Percentiles rank a stretch among this genome's conserved stretches.
Conservation (phyloP, 768 basidiomycete species). For the Cystobasidium ongulense region DNA sequence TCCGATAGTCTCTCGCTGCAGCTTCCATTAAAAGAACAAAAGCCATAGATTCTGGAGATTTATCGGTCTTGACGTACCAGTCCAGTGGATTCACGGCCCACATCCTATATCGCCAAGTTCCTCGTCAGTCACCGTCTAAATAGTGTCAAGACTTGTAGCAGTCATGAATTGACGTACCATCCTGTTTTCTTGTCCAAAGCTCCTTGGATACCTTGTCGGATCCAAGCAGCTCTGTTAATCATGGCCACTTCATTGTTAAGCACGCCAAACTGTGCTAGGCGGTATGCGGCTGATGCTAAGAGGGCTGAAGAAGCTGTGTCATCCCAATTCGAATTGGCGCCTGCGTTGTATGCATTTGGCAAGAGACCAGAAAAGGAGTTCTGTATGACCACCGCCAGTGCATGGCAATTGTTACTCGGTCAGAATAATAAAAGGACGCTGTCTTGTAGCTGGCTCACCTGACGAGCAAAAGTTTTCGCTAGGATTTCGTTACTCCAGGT, state of each 20-base stretch:
- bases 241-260: slow-evolving; percentile 45
- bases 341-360: slow-evolving; percentile 61
- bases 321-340: slow-evolving; percentile 52
- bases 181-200: not conserved
- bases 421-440: not conserved
- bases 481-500: slow-evolving; percentile 42
- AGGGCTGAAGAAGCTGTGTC: slow-evolving; percentile 68
- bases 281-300: slow-evolving; percentile 66
- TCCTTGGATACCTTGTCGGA: slow-evolving; percentile 44
- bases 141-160: too few relatives aligned
- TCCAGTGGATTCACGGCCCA: slow-evolving; percentile 57
- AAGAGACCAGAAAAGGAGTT: slow-evolving; percentile 45
- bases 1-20: slow-evolving; percentile 65
- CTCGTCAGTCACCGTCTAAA: too few relatives aligned
- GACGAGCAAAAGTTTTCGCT: slow-evolving; percentile 27
- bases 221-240: not conserved
- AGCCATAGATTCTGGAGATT: slow-evolving; percentile 68
- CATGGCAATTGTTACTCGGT: too few relatives aligned
- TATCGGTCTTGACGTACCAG: slow-evolving; percentile 50
- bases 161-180: not conserved
- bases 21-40: slow-evolving; percentile 68
- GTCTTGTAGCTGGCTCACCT: slow-evolving; percentile 24
- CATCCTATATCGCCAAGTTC: slow-evolving; percentile 14
- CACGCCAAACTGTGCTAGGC: slow-evolving; percentile 52
- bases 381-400: slow-evolving; percentile 11